Conservation (phyloP, 345 rosid species). For the Rhodamnia rubescens region DNA sequence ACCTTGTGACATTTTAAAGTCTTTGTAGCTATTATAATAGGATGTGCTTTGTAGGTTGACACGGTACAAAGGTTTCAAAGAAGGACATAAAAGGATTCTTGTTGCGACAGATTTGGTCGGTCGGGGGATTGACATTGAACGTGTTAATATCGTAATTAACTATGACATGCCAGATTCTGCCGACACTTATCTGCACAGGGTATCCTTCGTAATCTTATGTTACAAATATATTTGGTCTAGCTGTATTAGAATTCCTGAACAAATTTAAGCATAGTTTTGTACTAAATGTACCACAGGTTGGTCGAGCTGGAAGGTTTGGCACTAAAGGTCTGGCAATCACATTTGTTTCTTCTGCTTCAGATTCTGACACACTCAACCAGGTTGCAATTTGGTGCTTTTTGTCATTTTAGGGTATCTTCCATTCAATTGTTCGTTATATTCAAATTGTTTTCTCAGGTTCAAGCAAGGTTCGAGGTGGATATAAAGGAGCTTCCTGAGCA, state of each 20-base stretch:
- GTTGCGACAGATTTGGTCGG: slow-evolving; percentile 98
- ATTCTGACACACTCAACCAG: slow-evolving; percentile 93
- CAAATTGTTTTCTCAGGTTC: slow-evolving; percentile 39
- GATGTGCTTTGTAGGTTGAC: slow-evolving; percentile 44
- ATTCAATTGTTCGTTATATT: neutral
- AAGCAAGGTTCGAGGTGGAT: slow-evolving; percentile 93
- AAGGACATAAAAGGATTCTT: slow-evolving; percentile 95
- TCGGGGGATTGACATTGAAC: slow-evolving; percentile 94
- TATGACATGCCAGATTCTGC: slow-evolving; percentile 99
- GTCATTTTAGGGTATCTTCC: neutral
- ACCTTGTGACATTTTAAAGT: neutral
- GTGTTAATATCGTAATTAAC: slow-evolving; percentile 96
- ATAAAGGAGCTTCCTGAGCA: slow-evolving; percentile 97
- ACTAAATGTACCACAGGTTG: slow-evolving; percentile 39
- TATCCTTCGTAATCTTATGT: neutral
- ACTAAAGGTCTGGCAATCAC: slow-evolving; percentile 98
- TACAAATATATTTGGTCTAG: neutral
- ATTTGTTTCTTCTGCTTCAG: slow-evolving; percentile 83
- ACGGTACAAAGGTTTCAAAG: slow-evolving; percentile 95
- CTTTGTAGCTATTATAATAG: neutral
- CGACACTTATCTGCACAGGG: slow-evolving; percentile 97
- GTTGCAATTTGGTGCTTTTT: slow-evolving; percentile 15
- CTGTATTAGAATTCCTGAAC: neutral
- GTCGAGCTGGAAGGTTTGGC: slow-evolving; percentile 99
- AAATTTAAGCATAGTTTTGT: neutral